Conservation (phyloP, 1,139 yeast genomes). For the Ogataea hybrid region DNA sequence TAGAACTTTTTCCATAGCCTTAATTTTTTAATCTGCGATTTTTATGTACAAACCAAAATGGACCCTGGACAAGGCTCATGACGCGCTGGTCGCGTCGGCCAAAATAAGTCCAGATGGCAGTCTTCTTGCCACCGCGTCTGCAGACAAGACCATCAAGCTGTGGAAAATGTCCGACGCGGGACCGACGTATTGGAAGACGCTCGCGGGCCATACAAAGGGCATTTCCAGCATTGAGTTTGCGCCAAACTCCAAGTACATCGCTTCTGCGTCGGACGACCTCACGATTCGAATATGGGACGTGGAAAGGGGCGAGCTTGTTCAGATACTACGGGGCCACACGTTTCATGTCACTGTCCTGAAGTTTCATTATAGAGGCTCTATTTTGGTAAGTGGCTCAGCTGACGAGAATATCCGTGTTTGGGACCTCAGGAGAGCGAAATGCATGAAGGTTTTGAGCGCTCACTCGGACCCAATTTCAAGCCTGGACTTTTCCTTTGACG, state of each 20-base stretch:
- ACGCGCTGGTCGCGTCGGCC: conserved; percentile 31
- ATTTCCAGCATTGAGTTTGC: conserved; percentile 73
- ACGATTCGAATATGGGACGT: conserved; percentile 76
- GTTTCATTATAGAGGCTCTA: conserved; percentile 73
- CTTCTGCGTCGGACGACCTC: conserved; percentile 85
- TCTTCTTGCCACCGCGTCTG: conserved; percentile 53
- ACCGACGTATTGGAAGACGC: conserved; percentile 33
- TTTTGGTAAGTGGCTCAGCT: conserved; percentile 78
- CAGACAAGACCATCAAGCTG: conserved; percentile 43
- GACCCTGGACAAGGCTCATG: conserved; percentile 6
- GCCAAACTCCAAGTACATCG: conserved; percentile 70
- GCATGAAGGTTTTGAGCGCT: conserved; percentile 81
- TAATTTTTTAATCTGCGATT: background rate
- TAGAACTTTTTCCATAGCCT: no score
- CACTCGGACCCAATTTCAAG: conserved; percentile 90
- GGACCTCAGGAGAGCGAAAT: conserved; percentile 74
- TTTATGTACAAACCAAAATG: conserved; percentile 1
- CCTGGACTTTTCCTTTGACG: conserved; percentile 72
- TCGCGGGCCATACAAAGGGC: conserved; percentile 67
- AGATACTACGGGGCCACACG: conserved; percentile 75
- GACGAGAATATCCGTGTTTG: conserved; percentile 91
- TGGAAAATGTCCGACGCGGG: conserved; percentile 32
- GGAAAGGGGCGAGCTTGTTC: conserved; percentile 48
- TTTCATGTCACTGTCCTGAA: conserved; percentile 76
- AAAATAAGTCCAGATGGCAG: conserved; percentile 67